These are phyloP conservation scores for Fusarium caatingaense DNA, from an alignment of 2,329 filamentous ascomycete species.

Conservation along the genomic window DNA sequence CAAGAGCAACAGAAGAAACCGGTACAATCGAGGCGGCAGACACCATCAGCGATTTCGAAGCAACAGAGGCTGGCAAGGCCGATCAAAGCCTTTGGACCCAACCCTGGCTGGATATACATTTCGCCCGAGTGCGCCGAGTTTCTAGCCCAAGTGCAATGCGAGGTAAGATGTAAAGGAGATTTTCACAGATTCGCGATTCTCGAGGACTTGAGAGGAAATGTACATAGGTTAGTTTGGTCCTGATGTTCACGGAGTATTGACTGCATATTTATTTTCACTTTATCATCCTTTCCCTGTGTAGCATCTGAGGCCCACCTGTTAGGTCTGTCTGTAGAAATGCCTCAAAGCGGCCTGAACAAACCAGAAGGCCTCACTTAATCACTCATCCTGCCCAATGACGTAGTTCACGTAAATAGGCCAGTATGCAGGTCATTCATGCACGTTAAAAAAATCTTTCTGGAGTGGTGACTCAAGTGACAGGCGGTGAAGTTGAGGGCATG, in stretches of 20 bases:
- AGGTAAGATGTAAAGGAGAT: background rate
- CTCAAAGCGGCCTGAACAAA: background rate
- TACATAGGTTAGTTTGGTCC: background rate
- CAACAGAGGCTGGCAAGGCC: too few relatives aligned
- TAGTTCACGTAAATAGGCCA: accelerated
- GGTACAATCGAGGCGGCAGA: background rate
- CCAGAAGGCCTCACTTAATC: background rate
- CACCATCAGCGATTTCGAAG: background rate
- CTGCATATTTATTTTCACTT: background rate
- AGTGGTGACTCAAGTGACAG: background rate
- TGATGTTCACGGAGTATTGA: accelerated
- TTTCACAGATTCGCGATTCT: background rate
- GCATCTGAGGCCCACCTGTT: background rate
- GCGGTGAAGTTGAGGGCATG: slow-evolving; percentile 3
- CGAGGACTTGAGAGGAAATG: too few relatives aligned
- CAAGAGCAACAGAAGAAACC: background rate
- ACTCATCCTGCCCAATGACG: background rate
- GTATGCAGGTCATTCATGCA: background rate
- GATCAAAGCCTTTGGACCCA: background rate
- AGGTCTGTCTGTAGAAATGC: background rate
- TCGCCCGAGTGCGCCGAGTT: background rate
- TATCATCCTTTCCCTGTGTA: background rate
- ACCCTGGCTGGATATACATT: background rate
- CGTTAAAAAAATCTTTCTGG: background rate
- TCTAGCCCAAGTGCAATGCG: background rate